These are phyloP conservation scores for Arachnomyces sp. DNA, from an alignment of 2,329 filamentous ascomycete species.

Conservation along the genomic window DNA sequence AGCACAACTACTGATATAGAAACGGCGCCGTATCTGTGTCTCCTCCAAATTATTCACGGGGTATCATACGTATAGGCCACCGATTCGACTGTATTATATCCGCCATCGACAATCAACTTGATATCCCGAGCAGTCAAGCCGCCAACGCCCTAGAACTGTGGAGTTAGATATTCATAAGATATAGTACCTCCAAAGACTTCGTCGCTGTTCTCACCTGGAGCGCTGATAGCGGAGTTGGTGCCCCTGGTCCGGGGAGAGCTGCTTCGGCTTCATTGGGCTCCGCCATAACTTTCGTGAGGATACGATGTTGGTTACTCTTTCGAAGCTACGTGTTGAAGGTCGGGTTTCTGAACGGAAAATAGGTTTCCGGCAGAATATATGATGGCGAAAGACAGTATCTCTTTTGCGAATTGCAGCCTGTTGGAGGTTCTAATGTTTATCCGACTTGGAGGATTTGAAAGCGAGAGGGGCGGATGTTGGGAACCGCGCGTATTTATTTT, in stretches of 20 bases:
- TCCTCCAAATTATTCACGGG: background rate
- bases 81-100: conserved; percentile 90
- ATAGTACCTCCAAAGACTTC: background rate
- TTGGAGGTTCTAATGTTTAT: too few relatives aligned
- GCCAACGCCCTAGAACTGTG: conserved; percentile 62
- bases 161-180: conserved; percentile 9
- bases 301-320: conserved; percentile 17
- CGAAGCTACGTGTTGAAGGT: conserved; percentile 5
- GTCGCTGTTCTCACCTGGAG: conserved; percentile 62
- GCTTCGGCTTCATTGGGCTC: conserved; percentile 70
- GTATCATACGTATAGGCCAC: conserved; percentile 76
- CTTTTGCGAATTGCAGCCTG: too few relatives aligned
- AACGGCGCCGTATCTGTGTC: background rate
- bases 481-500: too few relatives aligned
- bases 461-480: too few relatives aligned
- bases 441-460: too few relatives aligned
- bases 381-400: background rate
- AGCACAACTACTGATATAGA: conserved; percentile 2
- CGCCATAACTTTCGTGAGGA: conserved; percentile 52
- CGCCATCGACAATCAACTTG: conserved; percentile 82
- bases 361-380: background rate
- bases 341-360: background rate
- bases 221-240: conserved; percentile 79
- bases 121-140: conserved; percentile 94
- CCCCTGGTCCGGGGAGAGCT: conserved; percentile 72